A percentile compares a stretch with the other conserved stretches of the same genome.
These are phyloP conservation scores for Samsoniella hepiali DNA, from an alignment of 2,329 filamentous ascomycete genomes.

Conservation along the genomic window DNA sequence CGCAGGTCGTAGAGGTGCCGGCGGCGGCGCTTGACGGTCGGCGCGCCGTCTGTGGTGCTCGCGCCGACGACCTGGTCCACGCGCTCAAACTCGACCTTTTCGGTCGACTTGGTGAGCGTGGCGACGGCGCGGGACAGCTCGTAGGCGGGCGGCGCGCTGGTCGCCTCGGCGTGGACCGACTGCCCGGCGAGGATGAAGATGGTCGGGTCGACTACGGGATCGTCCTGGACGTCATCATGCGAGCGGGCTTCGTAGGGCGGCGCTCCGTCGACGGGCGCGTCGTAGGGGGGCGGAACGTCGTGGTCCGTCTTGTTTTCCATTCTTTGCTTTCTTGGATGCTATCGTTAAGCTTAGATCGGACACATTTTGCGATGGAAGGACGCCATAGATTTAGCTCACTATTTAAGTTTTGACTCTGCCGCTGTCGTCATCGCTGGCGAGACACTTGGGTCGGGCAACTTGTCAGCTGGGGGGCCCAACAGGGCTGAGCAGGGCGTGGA, in stretches of 20 bases:
- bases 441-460: not conserved
- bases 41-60: not conserved
- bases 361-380: not conserved
- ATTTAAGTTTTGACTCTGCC: not conserved
- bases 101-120: constrained; percentile 1
- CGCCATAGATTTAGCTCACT: not conserved
- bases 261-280: not conserved
- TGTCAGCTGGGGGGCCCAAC: not conserved
- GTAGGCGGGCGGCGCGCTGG: not conserved
- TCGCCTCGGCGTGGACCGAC: not conserved
- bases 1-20: constrained; percentile 11
- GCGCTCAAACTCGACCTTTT: not conserved
- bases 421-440: not conserved
- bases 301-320: not conserved
- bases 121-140: constrained; percentile 3
- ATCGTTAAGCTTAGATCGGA: not conserved
- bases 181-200: constrained; percentile 9
- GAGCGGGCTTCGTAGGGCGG: not conserved
- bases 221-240: not conserved
- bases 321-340: not conserved
- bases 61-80: not conserved
- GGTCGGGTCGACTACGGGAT: constrained; percentile 2
- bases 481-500: not conserved
- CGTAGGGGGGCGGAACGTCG: not conserved
- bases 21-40: not conserved